A percentile compares a stretch with the other conserved stretches of the same genome.
Conservation (phyloP, 2,329 filamentous ascomycete species). For the Pochonia chlamydosporia region DNA sequence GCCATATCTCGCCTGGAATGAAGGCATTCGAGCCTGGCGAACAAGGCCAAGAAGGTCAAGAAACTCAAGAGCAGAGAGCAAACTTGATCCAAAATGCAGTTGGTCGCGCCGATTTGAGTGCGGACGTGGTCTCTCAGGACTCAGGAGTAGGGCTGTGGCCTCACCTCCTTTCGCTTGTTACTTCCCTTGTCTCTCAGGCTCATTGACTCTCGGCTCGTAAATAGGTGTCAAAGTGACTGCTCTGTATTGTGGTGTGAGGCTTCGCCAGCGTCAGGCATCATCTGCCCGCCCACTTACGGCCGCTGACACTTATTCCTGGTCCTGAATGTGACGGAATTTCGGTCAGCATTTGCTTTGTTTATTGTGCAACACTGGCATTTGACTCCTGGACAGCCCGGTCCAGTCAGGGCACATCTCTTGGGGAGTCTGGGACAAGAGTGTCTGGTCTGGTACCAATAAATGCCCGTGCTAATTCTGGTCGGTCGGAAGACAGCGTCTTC, state of each 20-base stretch:
- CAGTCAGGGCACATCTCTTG: neutral
- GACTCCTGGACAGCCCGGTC: neutral
- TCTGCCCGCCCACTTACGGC: neutral
- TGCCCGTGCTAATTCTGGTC: no score
- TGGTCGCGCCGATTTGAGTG: neutral
- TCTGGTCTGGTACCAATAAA: neutral
- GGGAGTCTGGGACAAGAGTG: neutral
- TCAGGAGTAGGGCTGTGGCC: neutral
- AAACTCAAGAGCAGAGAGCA: neutral
- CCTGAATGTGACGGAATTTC: neutral
- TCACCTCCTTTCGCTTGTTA: neutral
- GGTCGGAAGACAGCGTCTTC: no score
- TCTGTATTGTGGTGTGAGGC: neutral
- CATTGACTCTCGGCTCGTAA: neutral
- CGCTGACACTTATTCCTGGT: neutral
- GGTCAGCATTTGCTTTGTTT: neutral
- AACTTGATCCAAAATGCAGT: neutral
- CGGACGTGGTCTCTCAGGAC: neutral
- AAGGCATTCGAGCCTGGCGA: slow-evolving; percentile 7
- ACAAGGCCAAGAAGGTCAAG: neutral
- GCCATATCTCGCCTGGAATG: slow-evolving; percentile 8
- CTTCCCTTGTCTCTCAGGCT: neutral
- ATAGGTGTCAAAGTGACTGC: neutral
- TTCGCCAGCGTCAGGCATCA: neutral
- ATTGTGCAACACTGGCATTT: neutral